These are phyloP conservation scores for Lycium barbarum DNA, from an alignment of 257 asterid species.

Conservation along the genomic window DNA sequence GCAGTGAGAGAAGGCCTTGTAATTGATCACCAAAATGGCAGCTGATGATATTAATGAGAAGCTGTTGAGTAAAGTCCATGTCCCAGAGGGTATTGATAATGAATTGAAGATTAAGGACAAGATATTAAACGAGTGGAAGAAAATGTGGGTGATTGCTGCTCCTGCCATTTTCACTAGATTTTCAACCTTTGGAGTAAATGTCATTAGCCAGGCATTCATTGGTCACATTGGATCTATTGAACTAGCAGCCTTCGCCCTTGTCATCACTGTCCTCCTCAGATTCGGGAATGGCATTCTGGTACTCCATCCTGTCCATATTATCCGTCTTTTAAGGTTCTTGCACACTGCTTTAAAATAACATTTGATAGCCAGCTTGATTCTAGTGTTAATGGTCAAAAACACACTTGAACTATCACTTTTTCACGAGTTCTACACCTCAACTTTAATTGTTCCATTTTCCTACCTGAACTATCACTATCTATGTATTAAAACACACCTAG, in stretches of 20 bases:
- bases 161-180: constrained; percentile 59
- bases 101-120: constrained; percentile 25
- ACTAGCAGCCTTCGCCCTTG: constrained; percentile 59
- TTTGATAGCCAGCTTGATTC: background rate
- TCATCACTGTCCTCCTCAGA: constrained; percentile 49
- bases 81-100: background rate
- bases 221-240: constrained; percentile 55
- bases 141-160: constrained; percentile 53
- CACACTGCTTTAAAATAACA: background rate
- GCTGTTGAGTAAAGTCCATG: constrained; percentile 14
- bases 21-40: constrained; percentile 36
- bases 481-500: too few species aligned
- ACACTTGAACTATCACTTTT: too few species aligned
- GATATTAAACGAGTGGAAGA: constrained; percentile 49
- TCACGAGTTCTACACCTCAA: too few species aligned
- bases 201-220: constrained; percentile 57
- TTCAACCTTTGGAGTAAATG: constrained; percentile 49
- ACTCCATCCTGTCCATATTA: background rate
- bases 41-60: constrained; percentile 32
- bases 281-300: constrained; percentile 59
- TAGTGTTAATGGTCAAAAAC: too few species aligned
- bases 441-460: too few species aligned
- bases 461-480: too few species aligned
- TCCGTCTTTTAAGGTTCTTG: background rate
- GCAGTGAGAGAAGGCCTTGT: background rate